Evolutionary conservation across 2,329 filamentous ascomycete genomes (phyloP).

Genomic region (Chrysoporthe deuterocubensis): DNA sequence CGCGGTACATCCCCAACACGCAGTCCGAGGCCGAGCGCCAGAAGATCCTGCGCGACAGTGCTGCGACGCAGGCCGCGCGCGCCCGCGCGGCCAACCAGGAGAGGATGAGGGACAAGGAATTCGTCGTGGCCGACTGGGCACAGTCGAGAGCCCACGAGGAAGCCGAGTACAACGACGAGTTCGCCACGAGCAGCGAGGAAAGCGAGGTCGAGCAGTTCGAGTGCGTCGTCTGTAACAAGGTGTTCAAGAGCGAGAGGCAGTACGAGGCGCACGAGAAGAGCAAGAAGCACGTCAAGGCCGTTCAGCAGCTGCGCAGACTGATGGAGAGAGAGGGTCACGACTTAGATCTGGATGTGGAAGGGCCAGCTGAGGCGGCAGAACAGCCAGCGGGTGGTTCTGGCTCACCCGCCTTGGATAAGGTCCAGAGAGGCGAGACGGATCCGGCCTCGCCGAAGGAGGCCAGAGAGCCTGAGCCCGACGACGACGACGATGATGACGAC

Average conservation of each 20-base stretch:
- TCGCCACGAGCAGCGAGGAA: constrained; percentile 62
- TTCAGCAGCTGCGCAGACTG: constrained; percentile 77
- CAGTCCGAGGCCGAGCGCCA: constrained; percentile 83
- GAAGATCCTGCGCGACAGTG: constrained; percentile 74
- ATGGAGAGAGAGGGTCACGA: constrained; percentile 76
- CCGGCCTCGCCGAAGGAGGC: neutral
- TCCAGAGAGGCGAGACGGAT: constrained; percentile 11
- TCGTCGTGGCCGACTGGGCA: constrained; percentile 76
- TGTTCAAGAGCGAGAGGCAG: constrained; percentile 90
- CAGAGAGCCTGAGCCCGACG: constrained; percentile 9
- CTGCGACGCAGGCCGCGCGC: constrained; percentile 81
- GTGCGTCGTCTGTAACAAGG: constrained; percentile 78
- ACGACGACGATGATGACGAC: constrained; percentile 8
- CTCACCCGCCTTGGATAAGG: constrained; percentile 7
- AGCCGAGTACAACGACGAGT: constrained; percentile 54
- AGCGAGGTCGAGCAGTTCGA: constrained; percentile 65
- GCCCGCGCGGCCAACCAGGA: constrained; percentile 81
- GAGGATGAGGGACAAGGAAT: constrained; percentile 56
- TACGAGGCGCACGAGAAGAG: constrained; percentile 91
- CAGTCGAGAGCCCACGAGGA: constrained; percentile 59
- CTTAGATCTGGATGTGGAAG: constrained; percentile 56
- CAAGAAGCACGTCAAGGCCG: constrained; percentile 91
- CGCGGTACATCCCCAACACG: constrained; percentile 76
- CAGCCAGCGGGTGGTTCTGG: neutral
- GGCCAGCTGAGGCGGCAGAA: constrained; percentile 1